Conservation (phyloP, 352 stramenopile species). For the Pythium graminicola region DNA sequence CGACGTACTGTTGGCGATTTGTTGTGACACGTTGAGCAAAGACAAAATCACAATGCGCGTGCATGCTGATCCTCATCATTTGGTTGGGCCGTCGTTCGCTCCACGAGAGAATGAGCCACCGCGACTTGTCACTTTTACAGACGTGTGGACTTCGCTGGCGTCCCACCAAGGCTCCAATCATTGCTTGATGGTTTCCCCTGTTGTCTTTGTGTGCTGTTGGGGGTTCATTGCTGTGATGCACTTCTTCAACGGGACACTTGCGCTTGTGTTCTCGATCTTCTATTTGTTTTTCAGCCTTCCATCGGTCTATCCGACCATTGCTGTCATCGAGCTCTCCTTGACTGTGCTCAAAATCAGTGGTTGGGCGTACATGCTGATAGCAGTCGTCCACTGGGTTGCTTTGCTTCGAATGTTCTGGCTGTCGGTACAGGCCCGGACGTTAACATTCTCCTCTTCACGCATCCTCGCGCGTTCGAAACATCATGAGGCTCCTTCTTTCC, state of each 20-base stretch:
- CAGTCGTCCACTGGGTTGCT: neutral
- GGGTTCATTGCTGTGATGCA: slow-evolving; percentile 9
- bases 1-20: too few species aligned
- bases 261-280: neutral
- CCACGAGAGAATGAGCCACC: neutral
- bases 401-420: neutral
- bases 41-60: neutral
- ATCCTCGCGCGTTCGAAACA: neutral
- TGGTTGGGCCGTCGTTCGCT: neutral
- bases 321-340: neutral
- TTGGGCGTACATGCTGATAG: neutral
- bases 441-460: neutral
- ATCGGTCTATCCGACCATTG: neutral
- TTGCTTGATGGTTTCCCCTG: slow-evolving; percentile 1
- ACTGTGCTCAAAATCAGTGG: slow-evolving; percentile 1
- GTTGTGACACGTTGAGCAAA: too few species aligned
- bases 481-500: neutral
- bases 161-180: neutral
- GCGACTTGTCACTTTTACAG: neutral
- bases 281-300: slow-evolving; percentile 16
- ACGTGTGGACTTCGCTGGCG: neutral
- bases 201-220: slow-evolving; percentile 3
- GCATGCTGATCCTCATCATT: neutral
- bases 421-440: neutral
- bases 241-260: slow-evolving; percentile 9